Conservation (phyloP, 257 asterid species). For the Ocimum tenuiflorum region DNA sequence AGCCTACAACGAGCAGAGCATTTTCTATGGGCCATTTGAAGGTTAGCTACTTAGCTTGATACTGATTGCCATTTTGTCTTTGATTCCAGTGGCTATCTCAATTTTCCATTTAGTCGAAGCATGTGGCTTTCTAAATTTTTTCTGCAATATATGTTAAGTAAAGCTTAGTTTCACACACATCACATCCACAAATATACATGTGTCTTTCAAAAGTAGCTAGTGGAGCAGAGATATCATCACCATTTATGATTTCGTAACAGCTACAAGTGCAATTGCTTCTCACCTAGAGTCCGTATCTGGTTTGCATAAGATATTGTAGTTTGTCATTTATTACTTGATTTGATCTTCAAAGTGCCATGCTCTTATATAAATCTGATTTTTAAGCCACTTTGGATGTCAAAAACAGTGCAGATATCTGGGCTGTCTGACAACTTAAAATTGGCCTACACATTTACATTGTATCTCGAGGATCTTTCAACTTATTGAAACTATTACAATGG, state of each 20-base stretch:
- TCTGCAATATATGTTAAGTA: too few relatives aligned
- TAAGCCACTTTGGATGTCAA: background rate
- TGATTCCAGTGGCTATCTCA: background rate
- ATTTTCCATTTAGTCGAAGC: background rate
- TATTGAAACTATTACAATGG: background rate
- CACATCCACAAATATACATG: background rate
- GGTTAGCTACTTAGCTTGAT: slow-evolving; percentile 37
- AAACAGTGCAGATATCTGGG: too few relatives aligned
- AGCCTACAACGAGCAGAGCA: slow-evolving; percentile 59
- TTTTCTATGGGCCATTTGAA: slow-evolving; percentile 92
- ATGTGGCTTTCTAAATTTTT: too few relatives aligned
- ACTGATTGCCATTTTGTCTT: slow-evolving; percentile 2
- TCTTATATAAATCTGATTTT: background rate
- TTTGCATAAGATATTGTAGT: slow-evolving; percentile 1
- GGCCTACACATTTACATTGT: background rate
- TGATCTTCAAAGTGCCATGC: background rate
- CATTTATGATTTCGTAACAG: background rate
- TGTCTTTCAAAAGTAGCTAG: too few relatives aligned
- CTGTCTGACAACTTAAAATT: too few relatives aligned
- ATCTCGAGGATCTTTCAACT: background rate
- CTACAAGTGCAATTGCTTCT: background rate
- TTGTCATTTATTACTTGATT: background rate
- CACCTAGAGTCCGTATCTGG: background rate
- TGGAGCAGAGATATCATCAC: too few relatives aligned
- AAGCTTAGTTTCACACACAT: too few relatives aligned